Base-by-base conservation (phyloP, 768 basidiomycete genomes). In the Phanerochaete carnosa region DNA sequence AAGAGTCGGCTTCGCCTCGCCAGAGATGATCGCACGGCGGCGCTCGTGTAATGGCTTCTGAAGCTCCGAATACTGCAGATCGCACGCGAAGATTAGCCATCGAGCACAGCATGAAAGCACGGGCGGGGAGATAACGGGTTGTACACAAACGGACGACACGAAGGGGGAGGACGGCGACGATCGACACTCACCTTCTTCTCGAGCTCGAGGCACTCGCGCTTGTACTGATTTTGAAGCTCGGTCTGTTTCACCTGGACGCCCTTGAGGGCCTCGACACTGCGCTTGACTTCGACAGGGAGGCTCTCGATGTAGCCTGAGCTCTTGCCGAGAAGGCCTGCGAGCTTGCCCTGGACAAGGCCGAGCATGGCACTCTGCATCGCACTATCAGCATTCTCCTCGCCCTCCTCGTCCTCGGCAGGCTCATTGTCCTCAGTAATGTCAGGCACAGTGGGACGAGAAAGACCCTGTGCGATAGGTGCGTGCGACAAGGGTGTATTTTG, bases 271-370 rank as follows among this genome's bases (percentile, higher is more conserved):
- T 95, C 92, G 67, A 99, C 77, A 68, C 87, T 90, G 74, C 86
- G 79, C 77, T 91, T 91, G 69, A 95, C 86, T 46, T 89, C 85
- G 49, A 81, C 75, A 12, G 95, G 90, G 54, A 98, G 83, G 68
- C 80, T 81, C 77, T 98, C 94, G 77, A 99, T 85, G 78, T 99
- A 99, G 15, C 95, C 95, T 15, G 93, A 95, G 70, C 92, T 93
- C 74, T 87, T 88, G 52, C 96, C 96, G 64, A 98, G 77, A 37
- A 99, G 87, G 67, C 80, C 81, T 35, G 87, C 85, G 62, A 99
- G 89, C 74, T 87, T 89, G 65, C 88, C 88, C 64, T 98, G 94
- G 15, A 98, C 94, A 74, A 98, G 82, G 55, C 86, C 88, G 46
- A 94, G 77, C 79, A 94, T 88, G 22, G 88, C 88, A 66, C 83